Percentiles rank a stretch among this genome's conserved stretches.
phyloP scores from a whole-genome alignment of 2,329 filamentous ascomycete genomes.

The Monilinia fructicola region DNA sequence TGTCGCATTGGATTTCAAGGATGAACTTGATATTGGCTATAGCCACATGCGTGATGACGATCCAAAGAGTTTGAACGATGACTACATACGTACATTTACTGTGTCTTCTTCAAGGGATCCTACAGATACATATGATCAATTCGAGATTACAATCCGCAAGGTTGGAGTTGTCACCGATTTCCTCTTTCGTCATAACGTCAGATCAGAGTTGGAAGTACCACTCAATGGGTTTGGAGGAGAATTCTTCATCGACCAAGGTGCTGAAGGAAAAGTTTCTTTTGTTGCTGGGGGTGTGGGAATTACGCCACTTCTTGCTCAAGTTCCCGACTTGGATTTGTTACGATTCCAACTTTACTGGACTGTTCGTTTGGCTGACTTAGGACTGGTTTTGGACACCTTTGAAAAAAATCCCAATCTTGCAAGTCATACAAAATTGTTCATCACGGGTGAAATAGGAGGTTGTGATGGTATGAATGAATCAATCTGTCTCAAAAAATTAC shows the following conservation, averaged over 20 bases:
- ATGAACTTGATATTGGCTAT: conserved; percentile 71
- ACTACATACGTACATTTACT: conserved; percentile 81
- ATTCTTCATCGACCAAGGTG: conserved; percentile 47
- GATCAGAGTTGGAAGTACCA: conserved; percentile 59
- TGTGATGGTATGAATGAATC: conserved; percentile 16
- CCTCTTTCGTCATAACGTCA: conserved; percentile 58
- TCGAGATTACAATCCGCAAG: conserved; percentile 71
- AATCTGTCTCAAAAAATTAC: conserved; percentile 32
- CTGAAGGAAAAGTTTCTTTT: conserved; percentile 51
- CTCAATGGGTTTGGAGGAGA: conserved; percentile 73
- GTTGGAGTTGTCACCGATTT: conserved; percentile 68
- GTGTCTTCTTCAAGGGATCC: conserved; percentile 55
- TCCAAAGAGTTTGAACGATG: conserved; percentile 77
- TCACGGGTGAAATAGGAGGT: conserved; percentile 52
- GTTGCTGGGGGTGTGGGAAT: conserved; percentile 80
- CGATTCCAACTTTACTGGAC: conserved; percentile 67
- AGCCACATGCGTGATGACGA: conserved; percentile 82
- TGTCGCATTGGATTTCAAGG: conserved; percentile 69
- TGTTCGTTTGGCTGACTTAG: conserved; percentile 59
- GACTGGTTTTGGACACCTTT: conserved; percentile 61
- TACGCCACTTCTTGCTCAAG: conserved; percentile 74
- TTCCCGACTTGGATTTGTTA: conserved; percentile 50
- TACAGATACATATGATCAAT: conserved; percentile 37
- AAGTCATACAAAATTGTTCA: conserved; percentile 57
- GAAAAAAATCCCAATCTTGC: conserved; percentile 52